Base-by-base conservation (phyloP, 2,329 filamentous ascomycete species). In the Proliferodiscus dingleyae region DNA sequence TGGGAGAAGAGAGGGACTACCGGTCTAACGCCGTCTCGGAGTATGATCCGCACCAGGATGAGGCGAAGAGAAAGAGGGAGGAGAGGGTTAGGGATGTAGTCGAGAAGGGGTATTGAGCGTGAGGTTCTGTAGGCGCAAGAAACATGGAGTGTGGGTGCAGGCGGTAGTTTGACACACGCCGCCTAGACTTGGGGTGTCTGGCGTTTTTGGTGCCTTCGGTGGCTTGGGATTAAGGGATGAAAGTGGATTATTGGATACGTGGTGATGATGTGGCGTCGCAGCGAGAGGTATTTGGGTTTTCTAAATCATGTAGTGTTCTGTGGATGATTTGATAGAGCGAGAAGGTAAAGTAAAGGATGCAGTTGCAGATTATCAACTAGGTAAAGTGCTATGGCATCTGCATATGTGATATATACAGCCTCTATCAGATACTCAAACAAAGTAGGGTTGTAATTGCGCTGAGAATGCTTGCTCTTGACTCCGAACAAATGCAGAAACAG, bases 31-130 rank as follows among this genome's bases (percentile, higher is more conserved):
- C 40, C 4, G 49, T 56, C 16, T 37, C n/a, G n/a, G 43, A 50
- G 21, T 58, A 54, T 42, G 56, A 57, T 47, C 7, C 24, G 4
- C 22, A 37, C 24, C 52, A 57, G 40, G 44, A 51, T 5, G 43
- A 43, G 21, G 52, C 43, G 21, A 48, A 18, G 18, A 18, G 22
- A 4, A 30, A 33, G 7, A 50, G 46, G 24, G 33, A 28, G 23
- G 41, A 51, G 18, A 37, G 22, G 10, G 18, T 53, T 13, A 48
- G 30, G 42, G 39, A 46, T 21, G 40, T 51, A 4, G 38, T 47
- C 23, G 22, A 26, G 16, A 43, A 38, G 50, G 26, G 37, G 19
- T 48, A 40, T 41, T 46, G 37, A 44, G 7, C 15, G 13, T 29
- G 30, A 13, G 3, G 10, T 5, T 21, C 3, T 26, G 3, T 34